Evolutionary conservation across 257 asterid genomes (phyloP), one percentile per base, ranked within the genome.

Genomic region (Solanum peruvianum): DNA sequence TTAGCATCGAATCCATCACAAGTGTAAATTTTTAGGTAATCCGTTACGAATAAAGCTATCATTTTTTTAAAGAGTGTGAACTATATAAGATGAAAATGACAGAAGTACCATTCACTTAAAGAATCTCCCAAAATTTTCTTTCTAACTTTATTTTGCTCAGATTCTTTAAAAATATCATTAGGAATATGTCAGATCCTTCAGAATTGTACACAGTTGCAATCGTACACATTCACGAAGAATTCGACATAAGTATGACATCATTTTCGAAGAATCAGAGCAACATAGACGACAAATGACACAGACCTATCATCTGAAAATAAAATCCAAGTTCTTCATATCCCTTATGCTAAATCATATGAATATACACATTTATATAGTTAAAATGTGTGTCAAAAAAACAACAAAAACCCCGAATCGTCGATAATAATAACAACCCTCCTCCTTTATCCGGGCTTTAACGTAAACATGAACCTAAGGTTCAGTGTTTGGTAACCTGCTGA

Each of bases 401-500:
- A 16, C 41, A n/a, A 56, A 56, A 45, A 27, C 9, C 3, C 33
- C 18, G 10, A 78, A 27, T 9, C 1, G 15, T 62, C 3, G 2
- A 27, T 14, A 4, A 9, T 27, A 8, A 27, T 78, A 10, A 8
- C 84, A 44, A 78, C 41, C 11, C 41, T 45, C 64, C 18, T 44
- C 62, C 8, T 2, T 23, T 7, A n/a, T 76, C n/a, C 39, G 21
- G 7, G 4, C 23, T 11, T 76, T 12, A 41, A 41, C 14, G 20
- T 77, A 41, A n/a, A 13, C 12, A 27, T 29, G 82, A 62, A 37
- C 23, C 83, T 90, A 96, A 16, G 99, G 96, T n/a, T 94, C 97
- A 35, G 84, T 93, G 86, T 91, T 87, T 18, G 99, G 99, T 39
- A 96, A 92, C 87, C 95, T 90, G 85, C 93, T 92, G 52, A 96